Percentiles rank a stretch among this genome's conserved stretches.
Conservation (phyloP, 163 green algal genomes). For the Scenedesmus sp. region DNA sequence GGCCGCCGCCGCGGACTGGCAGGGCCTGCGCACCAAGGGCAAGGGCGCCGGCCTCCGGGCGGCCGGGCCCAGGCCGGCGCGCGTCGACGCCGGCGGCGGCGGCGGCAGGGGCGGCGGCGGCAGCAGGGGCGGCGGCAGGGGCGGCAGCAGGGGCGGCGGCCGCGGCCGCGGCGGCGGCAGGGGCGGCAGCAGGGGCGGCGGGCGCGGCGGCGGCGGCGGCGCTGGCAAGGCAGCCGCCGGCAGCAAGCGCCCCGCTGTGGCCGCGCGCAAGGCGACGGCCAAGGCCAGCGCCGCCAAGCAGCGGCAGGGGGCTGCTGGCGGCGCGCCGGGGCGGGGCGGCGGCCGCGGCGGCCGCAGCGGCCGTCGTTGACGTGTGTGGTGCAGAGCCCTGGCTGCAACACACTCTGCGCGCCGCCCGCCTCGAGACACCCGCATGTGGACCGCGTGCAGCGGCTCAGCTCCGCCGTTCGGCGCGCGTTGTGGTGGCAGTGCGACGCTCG, state of each 20-base stretch:
- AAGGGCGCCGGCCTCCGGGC: constrained; percentile 22
- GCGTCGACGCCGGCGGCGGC: background rate
- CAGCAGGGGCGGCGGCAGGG: background rate
- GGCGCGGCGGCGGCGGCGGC: background rate
- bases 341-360: no score
- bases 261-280: constrained; percentile 59
- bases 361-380: background rate
- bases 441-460: no score
- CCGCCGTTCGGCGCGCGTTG: no score
- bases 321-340: no score
- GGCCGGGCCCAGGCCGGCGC: background rate
- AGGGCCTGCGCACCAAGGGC: constrained; percentile 58
- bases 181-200: background rate
- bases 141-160: background rate
- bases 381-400: no score
- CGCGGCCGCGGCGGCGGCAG: background rate
- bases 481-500: no score
- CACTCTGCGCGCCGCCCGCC: no score
- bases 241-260: constrained; percentile 71
- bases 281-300: background rate
- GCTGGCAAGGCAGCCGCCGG: background rate
- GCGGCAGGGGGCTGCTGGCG: background rate
- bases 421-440: no score
- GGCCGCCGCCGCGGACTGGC: constrained; percentile 46
- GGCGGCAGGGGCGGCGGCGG: background rate